Percentiles rank a stretch among this genome's conserved stretches.
These are phyloP conservation scores for Haberlea rhodopensis DNA, from an alignment of 257 asterid species.

Conservation along the genomic window DNA sequence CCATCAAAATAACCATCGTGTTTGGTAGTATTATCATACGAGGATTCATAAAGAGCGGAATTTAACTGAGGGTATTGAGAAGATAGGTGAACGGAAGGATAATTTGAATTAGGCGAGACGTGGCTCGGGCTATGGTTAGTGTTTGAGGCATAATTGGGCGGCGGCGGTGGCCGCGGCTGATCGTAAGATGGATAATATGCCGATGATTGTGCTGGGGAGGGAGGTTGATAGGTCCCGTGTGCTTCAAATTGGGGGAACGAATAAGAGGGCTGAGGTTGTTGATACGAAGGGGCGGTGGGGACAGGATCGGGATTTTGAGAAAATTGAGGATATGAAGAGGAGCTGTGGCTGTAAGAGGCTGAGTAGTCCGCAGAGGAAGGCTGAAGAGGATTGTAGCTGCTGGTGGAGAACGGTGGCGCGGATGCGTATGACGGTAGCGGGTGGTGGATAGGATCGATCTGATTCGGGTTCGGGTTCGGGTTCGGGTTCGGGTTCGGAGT, in stretches of 20 bases:
- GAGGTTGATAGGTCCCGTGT: constrained; percentile 40
- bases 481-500: constrained; percentile 28
- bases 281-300: constrained; percentile 55
- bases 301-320: constrained; percentile 51
- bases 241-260: constrained; percentile 53
- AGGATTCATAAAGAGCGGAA: constrained; percentile 33
- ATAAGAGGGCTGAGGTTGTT: constrained; percentile 42
- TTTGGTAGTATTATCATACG: constrained; percentile 33
- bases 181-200: constrained; percentile 50
- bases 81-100: constrained; percentile 45
- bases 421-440: constrained; percentile 63
- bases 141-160: constrained; percentile 37
- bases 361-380: constrained; percentile 41
- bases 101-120: constrained; percentile 41
- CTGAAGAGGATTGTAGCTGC: constrained; percentile 36
- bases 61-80: constrained; percentile 39
- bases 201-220: constrained; percentile 42
- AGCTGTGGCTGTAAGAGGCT: constrained; percentile 36
- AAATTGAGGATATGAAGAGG: constrained; percentile 39
- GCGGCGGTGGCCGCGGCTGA: no score
- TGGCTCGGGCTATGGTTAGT: constrained; percentile 32
- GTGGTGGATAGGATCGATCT: constrained; percentile 33
- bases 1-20: constrained; percentile 39
- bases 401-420: constrained; percentile 70
- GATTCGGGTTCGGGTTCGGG: constrained; percentile 27